Conservation (phyloP, 257 asterid species). For the Nicotiana paniculata region DNA sequence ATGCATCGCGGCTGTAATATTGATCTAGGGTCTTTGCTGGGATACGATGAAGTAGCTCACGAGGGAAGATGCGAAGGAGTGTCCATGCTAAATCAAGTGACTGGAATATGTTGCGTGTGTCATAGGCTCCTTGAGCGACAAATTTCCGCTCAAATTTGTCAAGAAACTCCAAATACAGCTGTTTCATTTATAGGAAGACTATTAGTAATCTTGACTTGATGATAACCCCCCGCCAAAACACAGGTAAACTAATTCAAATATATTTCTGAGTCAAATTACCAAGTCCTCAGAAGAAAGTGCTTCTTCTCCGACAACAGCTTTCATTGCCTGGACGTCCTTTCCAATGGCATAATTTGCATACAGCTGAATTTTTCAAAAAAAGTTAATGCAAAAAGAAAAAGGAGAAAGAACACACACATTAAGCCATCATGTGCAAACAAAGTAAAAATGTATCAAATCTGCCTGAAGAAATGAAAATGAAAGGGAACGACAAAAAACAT, state of each 20-base stretch:
- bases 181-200: neutral
- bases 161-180: conserved; percentile 46
- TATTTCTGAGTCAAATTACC: conserved; percentile 17
- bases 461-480: neutral
- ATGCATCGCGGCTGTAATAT: conserved; percentile 87
- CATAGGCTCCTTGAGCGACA: conserved; percentile 49
- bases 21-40: conserved; percentile 95
- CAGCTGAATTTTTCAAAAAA: conserved; percentile 17
- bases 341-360: conserved; percentile 48
- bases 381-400: neutral
- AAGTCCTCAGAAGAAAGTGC: conserved; percentile 50
- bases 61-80: conserved; percentile 90
- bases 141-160: conserved; percentile 56
- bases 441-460: neutral
- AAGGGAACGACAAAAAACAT: neutral
- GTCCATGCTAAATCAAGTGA: conserved; percentile 99
- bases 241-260: neutral
- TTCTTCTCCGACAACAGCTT: conserved; percentile 57
- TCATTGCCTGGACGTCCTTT: conserved; percentile 52
- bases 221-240: neutral
- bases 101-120: conserved; percentile 57
- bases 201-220: neutral
- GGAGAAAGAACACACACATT: neutral
- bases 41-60: conserved; percentile 96
- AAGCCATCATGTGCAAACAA: neutral